Conservation (phyloP, 805 yeast species). For the Hagleromyces aurorensis region DNA sequence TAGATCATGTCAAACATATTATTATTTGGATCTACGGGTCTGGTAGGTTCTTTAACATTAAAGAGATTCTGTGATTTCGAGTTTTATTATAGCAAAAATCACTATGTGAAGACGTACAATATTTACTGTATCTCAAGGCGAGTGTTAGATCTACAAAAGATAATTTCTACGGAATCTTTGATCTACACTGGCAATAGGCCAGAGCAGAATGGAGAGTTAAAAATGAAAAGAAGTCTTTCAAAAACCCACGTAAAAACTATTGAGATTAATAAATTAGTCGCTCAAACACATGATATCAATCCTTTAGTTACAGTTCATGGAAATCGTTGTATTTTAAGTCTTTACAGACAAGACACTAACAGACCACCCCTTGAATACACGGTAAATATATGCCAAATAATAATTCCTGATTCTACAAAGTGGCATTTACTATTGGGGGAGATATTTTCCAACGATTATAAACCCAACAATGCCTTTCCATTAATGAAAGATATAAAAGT, state of each 20-base stretch:
- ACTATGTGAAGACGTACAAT: no score
- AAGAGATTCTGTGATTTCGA: conserved; percentile 10
- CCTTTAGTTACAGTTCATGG: conserved; percentile 1
- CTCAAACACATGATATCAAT: conserved; percentile 5
- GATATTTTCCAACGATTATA: conserved; percentile 8
- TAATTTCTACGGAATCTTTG: conserved; percentile 5
- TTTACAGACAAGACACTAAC: conserved; percentile 3
- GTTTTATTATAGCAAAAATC: conserved; percentile 5
- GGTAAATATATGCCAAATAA: conserved; percentile 5
- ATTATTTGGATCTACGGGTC: conserved; percentile 21
- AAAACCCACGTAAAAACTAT: conserved; percentile 3
- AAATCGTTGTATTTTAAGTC: conserved; percentile 3
- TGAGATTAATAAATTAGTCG: conserved; percentile 2
- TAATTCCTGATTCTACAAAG: conserved; percentile 9
- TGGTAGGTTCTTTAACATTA: conserved; percentile 14
- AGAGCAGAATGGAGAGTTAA: conserved; percentile 6
- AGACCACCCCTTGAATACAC: conserved; percentile 3
- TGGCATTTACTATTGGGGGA: conserved; percentile 12
- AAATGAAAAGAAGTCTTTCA: not conserved
- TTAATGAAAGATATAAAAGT: conserved; percentile 7
- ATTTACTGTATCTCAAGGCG: no score
- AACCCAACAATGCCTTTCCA: conserved; percentile 4
- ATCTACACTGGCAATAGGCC: no score
- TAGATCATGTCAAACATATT: no score
- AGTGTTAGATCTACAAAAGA: conserved; percentile 6